phyloP scores from a whole-genome alignment of 108 stramenopile genomes.

The Epithemia pelagica region DNA sequence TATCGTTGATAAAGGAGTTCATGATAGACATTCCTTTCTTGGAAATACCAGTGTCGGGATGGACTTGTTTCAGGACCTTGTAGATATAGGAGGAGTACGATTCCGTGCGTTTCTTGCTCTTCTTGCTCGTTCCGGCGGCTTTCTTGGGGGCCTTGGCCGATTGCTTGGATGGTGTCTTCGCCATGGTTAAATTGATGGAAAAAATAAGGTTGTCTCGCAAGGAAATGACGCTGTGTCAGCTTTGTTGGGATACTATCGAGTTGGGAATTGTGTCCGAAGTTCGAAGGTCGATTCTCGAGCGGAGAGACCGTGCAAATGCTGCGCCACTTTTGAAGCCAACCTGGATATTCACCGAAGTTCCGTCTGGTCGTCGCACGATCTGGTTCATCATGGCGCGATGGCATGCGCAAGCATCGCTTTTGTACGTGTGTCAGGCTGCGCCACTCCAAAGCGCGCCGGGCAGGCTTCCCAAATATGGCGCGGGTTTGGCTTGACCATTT shows the following conservation, averaged over 20 bases:
- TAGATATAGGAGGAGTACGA: constrained; percentile 89
- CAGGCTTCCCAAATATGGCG: background rate
- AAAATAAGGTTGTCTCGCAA: background rate
- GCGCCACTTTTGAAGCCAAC: background rate
- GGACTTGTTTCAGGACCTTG: constrained; percentile 89
- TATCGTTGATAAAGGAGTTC: constrained; percentile 95
- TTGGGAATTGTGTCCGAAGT: background rate
- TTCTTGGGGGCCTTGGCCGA: constrained; percentile 55
- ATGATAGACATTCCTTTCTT: constrained; percentile 94
- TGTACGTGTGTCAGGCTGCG: no score
- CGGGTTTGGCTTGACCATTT: background rate
- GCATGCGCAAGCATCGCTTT: background rate
- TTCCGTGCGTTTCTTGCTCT: constrained; percentile 75
- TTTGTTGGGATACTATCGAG: background rate
- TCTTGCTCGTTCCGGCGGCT: constrained; percentile 26
- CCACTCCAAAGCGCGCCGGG: background rate
- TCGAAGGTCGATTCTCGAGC: background rate
- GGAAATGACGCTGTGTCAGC: background rate
- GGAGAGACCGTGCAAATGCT: background rate
- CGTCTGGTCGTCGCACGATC: background rate
- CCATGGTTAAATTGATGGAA: constrained; percentile 27
- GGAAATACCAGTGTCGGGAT: constrained; percentile 89
- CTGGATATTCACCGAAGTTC: background rate
- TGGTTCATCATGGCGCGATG: background rate
- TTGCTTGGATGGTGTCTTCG: constrained; percentile 71